Conservation (phyloP, 768 basidiomycete species). For the Pulveroboletus frians region DNA sequence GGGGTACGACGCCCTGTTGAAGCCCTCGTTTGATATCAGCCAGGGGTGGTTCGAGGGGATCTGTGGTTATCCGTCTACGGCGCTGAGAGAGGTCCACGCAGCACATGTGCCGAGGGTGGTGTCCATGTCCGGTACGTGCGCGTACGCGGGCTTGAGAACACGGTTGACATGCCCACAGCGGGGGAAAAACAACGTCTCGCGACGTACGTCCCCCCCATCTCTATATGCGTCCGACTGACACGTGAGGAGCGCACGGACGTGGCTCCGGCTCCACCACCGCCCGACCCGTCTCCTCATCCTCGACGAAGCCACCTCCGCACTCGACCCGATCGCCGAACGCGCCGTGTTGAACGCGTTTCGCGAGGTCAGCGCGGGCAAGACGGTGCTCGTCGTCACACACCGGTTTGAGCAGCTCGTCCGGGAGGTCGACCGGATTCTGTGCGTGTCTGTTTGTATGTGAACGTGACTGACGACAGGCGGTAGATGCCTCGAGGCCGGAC, state of each 20-base stretch:
- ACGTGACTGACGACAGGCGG: not conserved
- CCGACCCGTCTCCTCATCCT: conserved; percentile 45
- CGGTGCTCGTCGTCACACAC: conserved; percentile 53
- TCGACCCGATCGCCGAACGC: conserved; percentile 53
- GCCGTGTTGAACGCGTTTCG: conserved; percentile 40
- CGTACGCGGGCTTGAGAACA: too few species aligned
- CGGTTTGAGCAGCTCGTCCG: conserved; percentile 46
- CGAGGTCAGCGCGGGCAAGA: conserved; percentile 40
- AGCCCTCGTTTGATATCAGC: conserved; percentile 17
- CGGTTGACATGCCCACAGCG: too few species aligned
- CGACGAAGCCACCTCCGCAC: conserved; percentile 55
- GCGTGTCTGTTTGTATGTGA: too few species aligned
- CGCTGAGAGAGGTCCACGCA: too few species aligned
- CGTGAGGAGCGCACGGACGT: conserved; percentile 39
- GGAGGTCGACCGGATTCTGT: conserved; percentile 51
- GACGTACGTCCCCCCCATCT: conserved; percentile 34
- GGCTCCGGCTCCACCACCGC: conserved; percentile 33
- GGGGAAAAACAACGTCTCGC: conserved; percentile 46
- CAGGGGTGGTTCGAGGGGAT: conserved; percentile 19
- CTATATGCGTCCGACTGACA: too few species aligned
- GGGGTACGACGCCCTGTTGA: conserved; percentile 29
- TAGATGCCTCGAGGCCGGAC: conserved; percentile 32
- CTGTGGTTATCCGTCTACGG: conserved; percentile 18
- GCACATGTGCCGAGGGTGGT: too few species aligned
- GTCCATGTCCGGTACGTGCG: too few species aligned